Conservation (phyloP, 2,329 filamentous ascomycete species). For the Pseudocercospora fuligena region DNA sequence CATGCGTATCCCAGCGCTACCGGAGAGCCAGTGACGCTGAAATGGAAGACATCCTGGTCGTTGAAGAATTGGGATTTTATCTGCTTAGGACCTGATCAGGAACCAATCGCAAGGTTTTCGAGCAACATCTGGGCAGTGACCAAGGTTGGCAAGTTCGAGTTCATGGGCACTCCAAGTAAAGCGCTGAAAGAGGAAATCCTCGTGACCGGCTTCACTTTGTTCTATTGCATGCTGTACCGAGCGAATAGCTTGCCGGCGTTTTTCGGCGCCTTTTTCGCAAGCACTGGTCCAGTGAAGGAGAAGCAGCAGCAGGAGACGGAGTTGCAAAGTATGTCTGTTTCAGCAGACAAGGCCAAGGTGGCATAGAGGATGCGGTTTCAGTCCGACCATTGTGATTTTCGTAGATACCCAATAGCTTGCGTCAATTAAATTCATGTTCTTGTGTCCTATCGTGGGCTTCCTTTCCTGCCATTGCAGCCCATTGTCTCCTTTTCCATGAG, state of each 20-base stretch:
- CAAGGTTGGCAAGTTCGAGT: constrained; percentile 17
- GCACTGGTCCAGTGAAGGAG: constrained; percentile 4
- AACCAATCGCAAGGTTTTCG: constrained; percentile 16
- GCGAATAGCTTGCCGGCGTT: constrained; percentile 7
- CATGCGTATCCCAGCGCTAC: constrained; percentile 1
- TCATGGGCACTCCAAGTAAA: constrained; percentile 12
- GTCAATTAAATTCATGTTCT: neutral
- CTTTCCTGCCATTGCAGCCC: neutral
- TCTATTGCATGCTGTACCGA: constrained; percentile 15
- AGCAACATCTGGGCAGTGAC: constrained; percentile 19
- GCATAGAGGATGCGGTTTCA: neutral
- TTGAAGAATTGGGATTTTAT: constrained; percentile 21
- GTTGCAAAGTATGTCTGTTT: neutral
- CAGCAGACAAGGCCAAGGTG: neutral
- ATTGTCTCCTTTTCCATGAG: too few relatives aligned
- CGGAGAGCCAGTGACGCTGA: constrained; percentile 4
- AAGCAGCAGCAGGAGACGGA: neutral
- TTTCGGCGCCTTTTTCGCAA: constrained; percentile 16
- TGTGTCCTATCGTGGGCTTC: neutral
- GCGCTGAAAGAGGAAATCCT: constrained; percentile 17
- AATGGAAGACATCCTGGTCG: constrained; percentile 12
- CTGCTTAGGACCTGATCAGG: constrained; percentile 13
- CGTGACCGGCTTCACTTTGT: constrained; percentile 16
- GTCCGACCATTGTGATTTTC: neutral
- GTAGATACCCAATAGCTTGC: neutral